Evolutionary conservation across 2,329 filamentous ascomycete genomes (phyloP), one percentile per base, ranked within the genome.

Genomic region (Penicillium paneum): DNA sequence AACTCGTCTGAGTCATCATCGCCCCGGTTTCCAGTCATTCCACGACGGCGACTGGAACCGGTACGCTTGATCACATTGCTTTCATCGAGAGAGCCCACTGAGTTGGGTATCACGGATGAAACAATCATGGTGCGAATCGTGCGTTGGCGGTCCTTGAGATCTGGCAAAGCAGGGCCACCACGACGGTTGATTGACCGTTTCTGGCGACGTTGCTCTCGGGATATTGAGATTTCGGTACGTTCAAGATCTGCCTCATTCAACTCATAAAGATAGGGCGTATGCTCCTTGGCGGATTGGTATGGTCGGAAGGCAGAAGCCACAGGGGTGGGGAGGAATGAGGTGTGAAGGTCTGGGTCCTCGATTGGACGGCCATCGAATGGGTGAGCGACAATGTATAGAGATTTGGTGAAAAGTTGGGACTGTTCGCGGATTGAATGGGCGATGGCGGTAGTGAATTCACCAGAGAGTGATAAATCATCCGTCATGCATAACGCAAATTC

Each of bases 401-500:
- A 95, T 70, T 91, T 89, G 6, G 91, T 95, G 72, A 97, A 99
- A 29, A 97, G 83, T 70, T 99, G 94, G 38, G 88, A 86, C 74
- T 99, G 94, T 74, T 99, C 94, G 58, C 94, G 88, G 67, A 99
- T 99, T 57, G 91, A 96, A 75, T 99, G 94, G 12, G 94, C 94
- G 71, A 99, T 97, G 8, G 94, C 93, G 0, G 94, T 99, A 2
- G 91, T 92, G 67, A 99, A 99, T 72, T 99, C 94, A 60, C 94
- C 94, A 0, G 90, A 91, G 17, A 99, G 81, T 5, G 92, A 92
- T 26, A 99, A 81, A 67, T 99, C 94, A 55, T 86, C 84, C 0
- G 92, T 86, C 90, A 97, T 96, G 69, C 87, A 87, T 57, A 84
- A 80, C 26, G 94, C 94, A 71, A 99, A 99, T 54, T 96, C 91